Evolutionary conservation across 257 asterid species (phyloP), one percentile per base, ranked within the genome.

Genomic region (Lithospermum erythrorhizon): DNA sequence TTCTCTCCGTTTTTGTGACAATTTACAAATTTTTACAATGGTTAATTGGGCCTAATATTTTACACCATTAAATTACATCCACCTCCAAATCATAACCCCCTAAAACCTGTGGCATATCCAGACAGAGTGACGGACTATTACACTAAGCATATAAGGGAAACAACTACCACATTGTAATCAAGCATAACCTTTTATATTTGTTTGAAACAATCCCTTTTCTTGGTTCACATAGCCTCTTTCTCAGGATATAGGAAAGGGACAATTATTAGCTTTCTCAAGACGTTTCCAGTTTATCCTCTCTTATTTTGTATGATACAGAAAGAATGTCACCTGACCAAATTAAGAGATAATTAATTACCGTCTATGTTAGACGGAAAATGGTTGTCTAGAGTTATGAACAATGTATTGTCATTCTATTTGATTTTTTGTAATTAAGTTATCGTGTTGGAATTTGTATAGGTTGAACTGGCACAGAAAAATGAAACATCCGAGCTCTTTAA

Each of bases 401-500:
- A 24, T 25, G 6, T 5, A 49, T 55, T 32, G 37, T 14, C 17
- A 53, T 13, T 13, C 23, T 6, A n/a, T n/a, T 30, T 22, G 2
- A 6, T n/a, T 22, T 18, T 3, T 56, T 30, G 16, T 56, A 3
- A n/a, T 56, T 47, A 55, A 45, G 19, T 35, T 25, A 25, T 29
- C 22, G 41, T 48, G 0, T 53, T 54, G 21, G 8, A 30, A 35
- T 30, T 66, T 75, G 49, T 61, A n/a, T 90, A 91, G 98, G 87
- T 86, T 72, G 95, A 91, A 64, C 67, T 91, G 67, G 86, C 95
- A 53, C 70, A 70, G 73, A 65, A 48, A 66, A 77, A 75, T 22
- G 88, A 81, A 63, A 86, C 76, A 65, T 74, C 67, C 24, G 95
- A 88, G 67, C 87, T 84, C 61, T 88, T 91, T 70, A 65, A 77